phyloP scores from a whole-genome alignment of 1,284 basidiomycete genomes.

The Moniliella sp. region DNA sequence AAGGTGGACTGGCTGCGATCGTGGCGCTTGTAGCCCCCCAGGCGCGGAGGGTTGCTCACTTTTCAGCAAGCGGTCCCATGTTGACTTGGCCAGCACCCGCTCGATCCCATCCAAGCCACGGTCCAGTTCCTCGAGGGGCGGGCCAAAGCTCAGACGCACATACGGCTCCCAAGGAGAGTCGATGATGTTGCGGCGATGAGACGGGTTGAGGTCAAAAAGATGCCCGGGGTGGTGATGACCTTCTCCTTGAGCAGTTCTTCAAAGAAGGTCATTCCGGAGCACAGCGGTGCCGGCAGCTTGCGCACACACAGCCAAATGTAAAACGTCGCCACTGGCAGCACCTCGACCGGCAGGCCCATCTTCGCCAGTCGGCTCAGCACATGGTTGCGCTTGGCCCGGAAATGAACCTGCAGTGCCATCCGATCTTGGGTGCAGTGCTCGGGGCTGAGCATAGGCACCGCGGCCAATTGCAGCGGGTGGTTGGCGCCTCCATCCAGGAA shows the following conservation, averaged over 20 bases:
- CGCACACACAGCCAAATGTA: slow-evolving; percentile 71
- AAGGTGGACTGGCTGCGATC: no score
- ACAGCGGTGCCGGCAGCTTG: slow-evolving; percentile 52
- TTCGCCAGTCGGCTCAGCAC: slow-evolving; percentile 58
- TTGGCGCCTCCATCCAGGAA: slow-evolving; percentile 9
- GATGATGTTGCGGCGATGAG: slow-evolving; percentile 48
- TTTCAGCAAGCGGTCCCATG: no score
- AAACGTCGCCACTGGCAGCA: slow-evolving; percentile 42
- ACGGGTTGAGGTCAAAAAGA: slow-evolving; percentile 73
- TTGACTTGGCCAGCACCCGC: slow-evolving; percentile 51
- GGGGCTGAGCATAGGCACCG: slow-evolving; percentile 29
- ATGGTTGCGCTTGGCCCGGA: slow-evolving; percentile 72
- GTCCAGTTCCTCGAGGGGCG: slow-evolving; percentile 58
- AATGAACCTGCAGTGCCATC: slow-evolving; percentile 43
- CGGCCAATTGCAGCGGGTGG: slow-evolving; percentile 5
- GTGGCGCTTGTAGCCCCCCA: no score
- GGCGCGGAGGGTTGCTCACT: no score
- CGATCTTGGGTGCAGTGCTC: slow-evolving; percentile 50
- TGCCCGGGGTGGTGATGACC: slow-evolving; percentile 58
- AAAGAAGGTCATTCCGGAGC: slow-evolving; percentile 78
- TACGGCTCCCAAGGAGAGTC: slow-evolving; percentile 45
- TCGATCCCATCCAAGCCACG: slow-evolving; percentile 62
- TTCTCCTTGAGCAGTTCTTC: slow-evolving; percentile 80
- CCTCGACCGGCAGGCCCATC: slow-evolving; percentile 36
- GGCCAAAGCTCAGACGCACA: slow-evolving; percentile 48